These are phyloP conservation scores for Silene coronaria DNA, from an alignment of 179 eudicot species.

Conservation along the genomic window DNA sequence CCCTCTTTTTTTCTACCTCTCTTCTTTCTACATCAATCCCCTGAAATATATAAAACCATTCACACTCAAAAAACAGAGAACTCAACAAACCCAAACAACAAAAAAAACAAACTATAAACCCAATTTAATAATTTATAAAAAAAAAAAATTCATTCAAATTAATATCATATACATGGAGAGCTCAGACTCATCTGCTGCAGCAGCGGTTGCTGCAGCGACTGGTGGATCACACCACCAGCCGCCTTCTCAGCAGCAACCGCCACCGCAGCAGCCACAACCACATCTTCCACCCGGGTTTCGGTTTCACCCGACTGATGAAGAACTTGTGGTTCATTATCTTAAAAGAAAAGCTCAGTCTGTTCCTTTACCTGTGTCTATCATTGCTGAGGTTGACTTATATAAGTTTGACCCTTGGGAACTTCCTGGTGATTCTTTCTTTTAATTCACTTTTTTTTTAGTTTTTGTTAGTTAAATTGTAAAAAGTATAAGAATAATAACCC, in stretches of 20 bases:
- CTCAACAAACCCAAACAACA: too few relatives aligned
- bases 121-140: slow-evolving; percentile 6
- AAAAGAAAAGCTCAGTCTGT: slow-evolving; percentile 43
- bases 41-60: background rate
- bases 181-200: slow-evolving; percentile 36
- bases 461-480: background rate
- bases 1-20: slow-evolving; percentile 3
- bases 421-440: slow-evolving; percentile 36
- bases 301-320: slow-evolving; percentile 63
- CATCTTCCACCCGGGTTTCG: slow-evolving; percentile 60
- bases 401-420: slow-evolving; percentile 69
- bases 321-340: slow-evolving; percentile 57
- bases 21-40: slow-evolving; percentile 17
- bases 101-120: slow-evolving; percentile 24
- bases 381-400: slow-evolving; percentile 56
- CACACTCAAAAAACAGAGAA: slow-evolving; percentile 5
- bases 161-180: slow-evolving; percentile 31
- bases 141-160: background rate
- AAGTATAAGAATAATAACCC: background rate
- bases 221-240: slow-evolving; percentile 17
- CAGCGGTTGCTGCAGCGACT: background rate
- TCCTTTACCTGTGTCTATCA: slow-evolving; percentile 48
- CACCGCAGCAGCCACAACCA: slow-evolving; percentile 48
- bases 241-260: slow-evolving; percentile 40
- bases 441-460: too few relatives aligned